phyloP scores from a whole-genome alignment of 192 early-diverging fungal species.

The Rhizophagus clarus region DNA sequence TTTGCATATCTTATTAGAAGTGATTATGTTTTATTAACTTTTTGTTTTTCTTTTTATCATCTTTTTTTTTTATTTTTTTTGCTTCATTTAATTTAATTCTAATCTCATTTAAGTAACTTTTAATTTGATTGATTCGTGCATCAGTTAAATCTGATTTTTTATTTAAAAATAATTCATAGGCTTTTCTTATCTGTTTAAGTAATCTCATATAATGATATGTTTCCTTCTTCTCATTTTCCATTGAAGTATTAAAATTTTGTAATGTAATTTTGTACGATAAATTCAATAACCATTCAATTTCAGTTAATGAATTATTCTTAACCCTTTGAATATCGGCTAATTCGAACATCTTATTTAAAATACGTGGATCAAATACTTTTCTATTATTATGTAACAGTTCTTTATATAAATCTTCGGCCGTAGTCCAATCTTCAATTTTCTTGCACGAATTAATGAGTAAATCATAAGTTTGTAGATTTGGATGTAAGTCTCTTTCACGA shows the following conservation, averaged over 20 bases:
- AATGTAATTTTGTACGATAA: neutral
- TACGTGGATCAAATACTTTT: neutral
- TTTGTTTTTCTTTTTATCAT: too few relatives aligned
- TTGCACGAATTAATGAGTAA: neutral
- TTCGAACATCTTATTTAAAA: slow-evolving; percentile 19
- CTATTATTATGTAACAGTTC: neutral
- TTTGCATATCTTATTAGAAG: too few relatives aligned
- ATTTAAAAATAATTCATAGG: neutral
- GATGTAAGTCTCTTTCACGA: neutral
- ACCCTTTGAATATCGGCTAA: neutral
- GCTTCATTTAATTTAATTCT: neutral
- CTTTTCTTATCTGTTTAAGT: neutral
- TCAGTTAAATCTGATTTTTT: neutral
- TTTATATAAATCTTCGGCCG: neutral
- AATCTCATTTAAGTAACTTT: neutral
- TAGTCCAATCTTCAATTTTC: neutral
- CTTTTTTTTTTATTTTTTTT: neutral
- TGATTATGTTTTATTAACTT: neutral
- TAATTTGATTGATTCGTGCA: neutral
- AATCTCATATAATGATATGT: neutral
- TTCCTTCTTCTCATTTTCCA: neutral
- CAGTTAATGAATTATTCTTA: neutral
- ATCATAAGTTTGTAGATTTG: slow-evolving; percentile 1
- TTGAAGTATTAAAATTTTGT: neutral
- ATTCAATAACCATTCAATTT: neutral